Conservation (phyloP, 2,329 filamentous ascomycete genomes). For the Emmonsiellopsis sp. region DNA sequence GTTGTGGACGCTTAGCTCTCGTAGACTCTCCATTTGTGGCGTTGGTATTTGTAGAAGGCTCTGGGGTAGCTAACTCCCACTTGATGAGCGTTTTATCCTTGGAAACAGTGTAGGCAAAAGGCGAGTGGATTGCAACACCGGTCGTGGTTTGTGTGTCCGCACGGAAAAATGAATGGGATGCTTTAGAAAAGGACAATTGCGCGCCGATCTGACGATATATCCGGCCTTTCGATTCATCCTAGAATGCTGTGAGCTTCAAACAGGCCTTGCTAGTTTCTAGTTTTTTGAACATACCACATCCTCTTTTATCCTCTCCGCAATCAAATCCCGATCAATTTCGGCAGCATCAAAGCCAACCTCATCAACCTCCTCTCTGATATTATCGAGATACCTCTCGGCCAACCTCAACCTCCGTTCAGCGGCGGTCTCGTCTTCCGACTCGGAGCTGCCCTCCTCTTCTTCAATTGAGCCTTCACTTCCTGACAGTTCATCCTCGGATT, state of each 20-base stretch:
- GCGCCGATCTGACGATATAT: slow-evolving; percentile 73
- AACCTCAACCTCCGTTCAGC: slow-evolving; percentile 78
- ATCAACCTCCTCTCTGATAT: slow-evolving; percentile 73
- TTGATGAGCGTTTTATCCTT: slow-evolving; percentile 81
- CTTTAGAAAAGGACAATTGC: slow-evolving; percentile 59
- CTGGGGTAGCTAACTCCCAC: slow-evolving; percentile 63
- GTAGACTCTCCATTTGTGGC: slow-evolving; percentile 53
- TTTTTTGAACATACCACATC: slow-evolving; percentile 53
- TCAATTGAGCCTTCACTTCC: slow-evolving; percentile 38
- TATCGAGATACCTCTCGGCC: slow-evolving; percentile 87
- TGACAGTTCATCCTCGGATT: slow-evolving; percentile 53
- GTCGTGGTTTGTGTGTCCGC: slow-evolving; percentile 71
- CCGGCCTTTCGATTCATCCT: slow-evolving; percentile 77
- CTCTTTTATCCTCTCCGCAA: slow-evolving; percentile 81
- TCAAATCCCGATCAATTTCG: slow-evolving; percentile 84
- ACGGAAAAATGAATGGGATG: slow-evolving; percentile 63
- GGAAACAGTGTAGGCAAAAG: slow-evolving; percentile 77
- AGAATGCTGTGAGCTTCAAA: not conserved
- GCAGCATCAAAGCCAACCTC: slow-evolving; percentile 85
- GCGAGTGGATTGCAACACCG: slow-evolving; percentile 66
- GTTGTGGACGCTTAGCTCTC: slow-evolving; percentile 43
- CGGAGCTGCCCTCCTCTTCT: slow-evolving; percentile 43
- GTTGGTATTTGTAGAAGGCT: slow-evolving; percentile 29
- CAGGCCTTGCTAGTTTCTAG: too few relatives aligned
- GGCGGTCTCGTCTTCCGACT: slow-evolving; percentile 70